These are phyloP conservation scores for Cercophora samala DNA, from an alignment of 495 filamentous ascomycete species.

Conservation along the genomic window DNA sequence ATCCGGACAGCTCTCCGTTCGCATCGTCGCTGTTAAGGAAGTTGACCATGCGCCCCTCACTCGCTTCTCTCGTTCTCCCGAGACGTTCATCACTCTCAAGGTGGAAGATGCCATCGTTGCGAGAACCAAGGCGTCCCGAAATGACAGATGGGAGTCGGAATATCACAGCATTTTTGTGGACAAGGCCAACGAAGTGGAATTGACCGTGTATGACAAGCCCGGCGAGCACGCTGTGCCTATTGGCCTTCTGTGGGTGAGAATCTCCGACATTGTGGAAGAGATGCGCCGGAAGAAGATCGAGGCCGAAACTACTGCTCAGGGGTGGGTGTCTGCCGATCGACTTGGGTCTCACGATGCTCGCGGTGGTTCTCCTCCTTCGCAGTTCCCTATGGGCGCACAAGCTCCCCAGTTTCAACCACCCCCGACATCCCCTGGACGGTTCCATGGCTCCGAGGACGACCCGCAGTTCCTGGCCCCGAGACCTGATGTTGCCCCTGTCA, in stretches of 20 bases:
- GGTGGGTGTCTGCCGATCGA: slow-evolving; percentile 95
- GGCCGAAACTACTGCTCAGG: slow-evolving; percentile 80
- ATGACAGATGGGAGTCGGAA: slow-evolving; percentile 88
- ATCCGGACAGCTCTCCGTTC: slow-evolving; percentile 81
- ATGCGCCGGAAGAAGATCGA: slow-evolving; percentile 97
- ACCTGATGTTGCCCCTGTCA: slow-evolving; percentile 32
- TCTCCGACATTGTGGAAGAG: slow-evolving; percentile 96
- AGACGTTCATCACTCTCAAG: slow-evolving; percentile 93
- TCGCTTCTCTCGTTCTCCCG: slow-evolving; percentile 82
- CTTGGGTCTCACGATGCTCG: slow-evolving; percentile 60
- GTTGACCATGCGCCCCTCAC: slow-evolving; percentile 90
- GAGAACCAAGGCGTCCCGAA: slow-evolving; percentile 80
- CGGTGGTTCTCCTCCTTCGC: slow-evolving; percentile 38
- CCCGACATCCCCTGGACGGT: slow-evolving; percentile 33
- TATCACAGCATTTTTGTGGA: slow-evolving; percentile 87
- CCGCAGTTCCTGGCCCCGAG: slow-evolving; percentile 20
- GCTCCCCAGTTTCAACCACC: slow-evolving; percentile 44
- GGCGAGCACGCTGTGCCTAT: slow-evolving; percentile 88
- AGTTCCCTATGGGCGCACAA: slow-evolving; percentile 53
- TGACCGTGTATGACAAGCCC: slow-evolving; percentile 94
- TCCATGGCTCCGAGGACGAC: slow-evolving; percentile 5
- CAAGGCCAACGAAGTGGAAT: slow-evolving; percentile 96
- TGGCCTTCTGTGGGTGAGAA: slow-evolving; percentile 91
- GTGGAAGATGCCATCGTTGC: slow-evolving; percentile 90
- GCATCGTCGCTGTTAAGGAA: slow-evolving; percentile 84